phyloP scores from a whole-genome alignment of 352 stramenopile species.

The Phytopythium ostracodes region DNA sequence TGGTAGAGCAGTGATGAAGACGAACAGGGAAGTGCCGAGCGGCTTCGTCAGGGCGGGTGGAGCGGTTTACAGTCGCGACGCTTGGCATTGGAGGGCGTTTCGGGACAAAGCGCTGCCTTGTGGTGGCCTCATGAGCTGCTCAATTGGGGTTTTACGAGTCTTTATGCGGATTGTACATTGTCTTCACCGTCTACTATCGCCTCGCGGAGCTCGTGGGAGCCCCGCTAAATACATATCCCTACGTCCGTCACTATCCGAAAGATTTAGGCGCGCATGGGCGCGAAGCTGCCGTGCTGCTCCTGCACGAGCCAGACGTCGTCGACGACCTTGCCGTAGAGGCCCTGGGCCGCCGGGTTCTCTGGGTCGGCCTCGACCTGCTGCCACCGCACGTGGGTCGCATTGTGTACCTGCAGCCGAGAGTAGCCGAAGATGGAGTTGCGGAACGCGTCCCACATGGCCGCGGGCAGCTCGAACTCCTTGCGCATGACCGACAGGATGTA shows the following conservation, averaged over 20 bases:
- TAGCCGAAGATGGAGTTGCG: slow-evolving; percentile 88
- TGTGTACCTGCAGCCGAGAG: slow-evolving; percentile 77
- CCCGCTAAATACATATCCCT: slow-evolving; percentile 1
- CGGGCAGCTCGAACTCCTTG: slow-evolving; percentile 65
- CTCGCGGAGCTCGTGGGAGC: background rate
- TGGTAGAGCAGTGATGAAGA: too few species aligned
- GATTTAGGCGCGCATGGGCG: slow-evolving; percentile 8
- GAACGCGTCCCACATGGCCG: slow-evolving; percentile 73
- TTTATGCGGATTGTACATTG: background rate
- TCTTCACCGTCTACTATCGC: background rate
- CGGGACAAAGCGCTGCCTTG: background rate
- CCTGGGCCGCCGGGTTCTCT: slow-evolving; percentile 66
- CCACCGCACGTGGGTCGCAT: slow-evolving; percentile 87
- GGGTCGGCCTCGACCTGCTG: slow-evolving; percentile 83
- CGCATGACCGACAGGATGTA: slow-evolving; percentile 77
- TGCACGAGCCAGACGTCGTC: slow-evolving; percentile 91
- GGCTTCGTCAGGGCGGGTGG: background rate
- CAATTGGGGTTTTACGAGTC: background rate
- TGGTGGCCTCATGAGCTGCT: background rate
- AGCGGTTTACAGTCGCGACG: background rate
- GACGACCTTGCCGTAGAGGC: slow-evolving; percentile 74
- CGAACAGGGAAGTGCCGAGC: too few species aligned
- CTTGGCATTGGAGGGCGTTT: background rate
- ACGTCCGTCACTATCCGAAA: background rate
- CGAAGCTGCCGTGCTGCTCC: slow-evolving; percentile 86